Conservation (phyloP, 1,284 basidiomycete genomes). For the Tetrapyrgos nigripes region DNA sequence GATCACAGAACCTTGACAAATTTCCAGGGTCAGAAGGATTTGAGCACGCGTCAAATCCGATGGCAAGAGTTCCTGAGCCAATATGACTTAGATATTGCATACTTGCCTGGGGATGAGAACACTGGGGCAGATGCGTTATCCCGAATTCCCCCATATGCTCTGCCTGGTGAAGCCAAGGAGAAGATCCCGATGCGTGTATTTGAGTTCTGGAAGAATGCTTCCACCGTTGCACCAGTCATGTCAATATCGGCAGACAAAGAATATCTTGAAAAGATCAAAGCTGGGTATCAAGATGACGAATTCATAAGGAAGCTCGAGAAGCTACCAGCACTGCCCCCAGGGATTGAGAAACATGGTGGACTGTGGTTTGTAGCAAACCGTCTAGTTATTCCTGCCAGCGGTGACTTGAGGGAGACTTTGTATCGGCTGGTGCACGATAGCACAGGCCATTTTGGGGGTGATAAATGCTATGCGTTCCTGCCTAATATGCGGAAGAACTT, state of each 20-base stretch:
- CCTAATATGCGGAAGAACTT: constrained; percentile 36
- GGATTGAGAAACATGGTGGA: too few species aligned
- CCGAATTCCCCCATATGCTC: neutral
- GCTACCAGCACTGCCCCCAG: too few species aligned
- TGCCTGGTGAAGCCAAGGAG: neutral
- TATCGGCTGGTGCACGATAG: constrained; percentile 33
- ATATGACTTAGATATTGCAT: constrained; percentile 28
- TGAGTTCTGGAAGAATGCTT: constrained; percentile 10
- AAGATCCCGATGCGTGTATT: neutral
- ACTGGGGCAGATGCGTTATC: constrained; percentile 28
- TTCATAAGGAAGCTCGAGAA: too few species aligned
- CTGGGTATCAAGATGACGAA: too few species aligned
- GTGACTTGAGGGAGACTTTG: neutral
- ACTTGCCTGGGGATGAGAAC: constrained; percentile 26
- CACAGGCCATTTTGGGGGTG: constrained; percentile 32
- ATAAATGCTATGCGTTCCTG: constrained; percentile 40
- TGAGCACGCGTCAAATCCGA: constrained; percentile 36
- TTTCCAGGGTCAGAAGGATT: constrained; percentile 39
- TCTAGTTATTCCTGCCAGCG: too few species aligned
- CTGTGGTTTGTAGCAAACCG: too few species aligned
- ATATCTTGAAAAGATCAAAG: neutral
- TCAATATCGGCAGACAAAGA: neutral
- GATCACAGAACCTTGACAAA: constrained; percentile 46
- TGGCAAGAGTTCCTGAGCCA: constrained; percentile 41
- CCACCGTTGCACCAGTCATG: neutral